phyloP scores from a whole-genome alignment of 108 stramenopile genomes.

The Poteriospumella lacustris region DNA sequence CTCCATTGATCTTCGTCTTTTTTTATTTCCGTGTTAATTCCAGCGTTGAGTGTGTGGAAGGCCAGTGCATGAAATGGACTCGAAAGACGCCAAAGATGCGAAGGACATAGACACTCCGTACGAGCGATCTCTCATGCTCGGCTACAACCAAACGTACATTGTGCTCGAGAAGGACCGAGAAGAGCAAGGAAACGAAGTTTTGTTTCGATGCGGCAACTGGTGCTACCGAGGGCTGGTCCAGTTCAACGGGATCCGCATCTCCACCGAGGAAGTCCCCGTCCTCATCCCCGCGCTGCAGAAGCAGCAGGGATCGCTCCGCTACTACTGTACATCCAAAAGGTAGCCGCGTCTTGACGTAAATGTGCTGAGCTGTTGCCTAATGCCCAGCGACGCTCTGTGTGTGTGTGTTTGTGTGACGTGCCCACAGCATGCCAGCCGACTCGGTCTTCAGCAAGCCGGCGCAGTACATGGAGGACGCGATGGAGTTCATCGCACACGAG shows the following conservation, averaged over 20 bases:
- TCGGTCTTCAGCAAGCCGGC: slow-evolving; percentile 42
- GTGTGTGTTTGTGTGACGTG: background rate
- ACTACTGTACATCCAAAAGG: slow-evolving; percentile 52
- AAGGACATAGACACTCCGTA: too few species aligned
- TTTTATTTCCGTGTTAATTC: too few species aligned
- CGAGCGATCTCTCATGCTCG: too few species aligned
- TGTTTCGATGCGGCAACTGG: slow-evolving; percentile 68
- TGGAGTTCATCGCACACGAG: slow-evolving; percentile 58
- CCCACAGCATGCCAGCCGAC: slow-evolving; percentile 33
- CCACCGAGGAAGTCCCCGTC: slow-evolving; percentile 61
- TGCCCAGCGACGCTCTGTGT: slow-evolving; percentile 10
- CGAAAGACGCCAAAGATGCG: too few species aligned
- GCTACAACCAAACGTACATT: slow-evolving; percentile 51
- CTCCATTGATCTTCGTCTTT: too few species aligned
- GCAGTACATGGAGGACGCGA: slow-evolving; percentile 49
- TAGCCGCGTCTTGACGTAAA: background rate
- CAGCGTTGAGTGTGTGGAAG: too few species aligned
- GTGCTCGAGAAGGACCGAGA: slow-evolving; percentile 31
- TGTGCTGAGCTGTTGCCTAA: background rate
- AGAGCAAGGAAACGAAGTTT: slow-evolving; percentile 33
- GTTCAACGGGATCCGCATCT: slow-evolving; percentile 51
- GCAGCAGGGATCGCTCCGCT: slow-evolving; percentile 61
- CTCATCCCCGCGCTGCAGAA: slow-evolving; percentile 64
- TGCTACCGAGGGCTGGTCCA: slow-evolving; percentile 61
- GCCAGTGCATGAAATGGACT: too few species aligned